phyloP scores from a whole-genome alignment of 2,329 filamentous ascomycete species.

The Pestalotiopsis sp. region DNA sequence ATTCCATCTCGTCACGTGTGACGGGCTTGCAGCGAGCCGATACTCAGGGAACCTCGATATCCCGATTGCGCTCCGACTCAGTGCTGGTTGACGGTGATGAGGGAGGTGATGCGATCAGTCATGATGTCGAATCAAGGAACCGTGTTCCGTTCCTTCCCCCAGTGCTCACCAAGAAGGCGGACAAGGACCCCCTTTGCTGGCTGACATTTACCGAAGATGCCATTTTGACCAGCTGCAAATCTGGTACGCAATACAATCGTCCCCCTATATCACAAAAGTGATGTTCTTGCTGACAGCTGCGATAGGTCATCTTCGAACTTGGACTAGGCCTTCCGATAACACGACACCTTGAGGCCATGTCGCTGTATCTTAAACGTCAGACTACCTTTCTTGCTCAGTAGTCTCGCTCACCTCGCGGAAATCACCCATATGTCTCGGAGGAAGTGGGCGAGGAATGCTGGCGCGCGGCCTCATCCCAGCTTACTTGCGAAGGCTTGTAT shows the following conservation, averaged over 20 bases:
- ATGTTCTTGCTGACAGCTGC: neutral
- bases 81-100: constrained; percentile 50
- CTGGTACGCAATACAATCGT: constrained; percentile 65
- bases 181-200: constrained; percentile 86
- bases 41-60: constrained; percentile 59
- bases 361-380: neutral
- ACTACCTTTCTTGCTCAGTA: neutral
- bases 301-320: constrained; percentile 74
- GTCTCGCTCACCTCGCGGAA: neutral
- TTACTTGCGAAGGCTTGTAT: neutral
- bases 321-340: constrained; percentile 60
- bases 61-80: constrained; percentile 72
- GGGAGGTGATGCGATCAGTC: constrained; percentile 66
- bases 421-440: neutral
- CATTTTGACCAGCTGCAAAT: constrained; percentile 90
- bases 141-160: constrained; percentile 86
- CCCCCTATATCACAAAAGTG: neutral
- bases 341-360: neutral
- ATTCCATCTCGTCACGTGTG: constrained; percentile 55
- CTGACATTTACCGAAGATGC: constrained; percentile 91
- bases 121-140: constrained; percentile 83
- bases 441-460: neutral
- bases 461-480: neutral
- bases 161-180: constrained; percentile 85
- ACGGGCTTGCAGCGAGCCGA: constrained; percentile 58